Evolutionary conservation across 225 moss, liverwort and hornwort species (phyloP).

Genomic region (Thuidium tamariscinum): DNA sequence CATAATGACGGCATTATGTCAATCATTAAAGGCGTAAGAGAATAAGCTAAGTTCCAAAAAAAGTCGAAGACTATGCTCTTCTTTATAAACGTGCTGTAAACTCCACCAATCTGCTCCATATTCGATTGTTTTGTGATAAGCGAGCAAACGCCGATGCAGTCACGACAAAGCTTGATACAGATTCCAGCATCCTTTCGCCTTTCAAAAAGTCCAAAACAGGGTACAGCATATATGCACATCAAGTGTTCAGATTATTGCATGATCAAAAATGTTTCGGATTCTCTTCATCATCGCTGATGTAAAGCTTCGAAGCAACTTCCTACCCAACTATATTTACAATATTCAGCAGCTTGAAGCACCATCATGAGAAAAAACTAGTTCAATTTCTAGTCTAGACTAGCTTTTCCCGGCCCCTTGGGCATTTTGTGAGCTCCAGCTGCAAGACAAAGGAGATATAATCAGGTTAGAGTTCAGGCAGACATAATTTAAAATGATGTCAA

Average conservation of each 20-base stretch:
- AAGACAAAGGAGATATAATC: not conserved
- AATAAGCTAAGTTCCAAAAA: not conserved
- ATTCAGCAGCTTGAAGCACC: not conserved
- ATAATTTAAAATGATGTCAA: not conserved
- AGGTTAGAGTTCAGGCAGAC: not conserved
- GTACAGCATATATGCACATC: not conserved
- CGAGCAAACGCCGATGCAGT: not conserved
- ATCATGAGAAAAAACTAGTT: not conserved
- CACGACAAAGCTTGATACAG: not conserved
- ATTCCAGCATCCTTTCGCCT: not conserved
- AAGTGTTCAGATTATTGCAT: not conserved
- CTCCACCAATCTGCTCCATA: not conserved
- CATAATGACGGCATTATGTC: not conserved
- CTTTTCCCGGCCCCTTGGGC: constrained; percentile 41
- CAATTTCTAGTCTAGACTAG: constrained; percentile 23
- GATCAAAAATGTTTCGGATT: not conserved
- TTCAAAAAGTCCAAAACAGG: not conserved
- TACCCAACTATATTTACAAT: not conserved
- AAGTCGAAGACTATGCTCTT: not conserved
- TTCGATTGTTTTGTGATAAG: not conserved
- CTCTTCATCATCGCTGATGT: not conserved
- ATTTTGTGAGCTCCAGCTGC: constrained; percentile 69
- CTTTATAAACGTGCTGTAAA: not conserved
- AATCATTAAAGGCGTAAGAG: not conserved
- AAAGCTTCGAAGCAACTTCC: not conserved